Conservation (phyloP, 192 early-diverging fungal species). For the Jimgerdemannia lactiflua region DNA sequence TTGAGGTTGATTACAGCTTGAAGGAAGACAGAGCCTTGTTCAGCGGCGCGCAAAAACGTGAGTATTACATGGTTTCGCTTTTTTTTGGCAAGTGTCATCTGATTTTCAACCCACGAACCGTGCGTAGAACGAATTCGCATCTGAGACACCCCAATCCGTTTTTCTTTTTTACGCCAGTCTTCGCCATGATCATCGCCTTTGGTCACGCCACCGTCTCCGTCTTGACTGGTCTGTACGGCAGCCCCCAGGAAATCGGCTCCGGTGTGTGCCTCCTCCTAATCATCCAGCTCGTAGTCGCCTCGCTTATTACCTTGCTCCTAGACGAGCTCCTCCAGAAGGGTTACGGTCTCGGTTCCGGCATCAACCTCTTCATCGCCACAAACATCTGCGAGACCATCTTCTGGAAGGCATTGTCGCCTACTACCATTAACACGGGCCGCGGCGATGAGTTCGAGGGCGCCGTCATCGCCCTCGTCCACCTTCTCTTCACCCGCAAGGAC, state of each 20-base stretch:
- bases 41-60: conserved; percentile 97
- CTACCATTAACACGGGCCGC: conserved; percentile 96
- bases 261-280: conserved; percentile 96
- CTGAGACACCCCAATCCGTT: neutral
- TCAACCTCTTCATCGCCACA: conserved; percentile 99
- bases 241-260: conserved; percentile 93
- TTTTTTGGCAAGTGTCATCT: no score
- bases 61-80: conserved; percentile 7
- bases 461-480: conserved; percentile 91
- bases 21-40: conserved; percentile 99
- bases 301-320: conserved; percentile 95
- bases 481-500: conserved; percentile 92
- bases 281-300: conserved; percentile 96
- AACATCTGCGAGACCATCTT: conserved; percentile 99
- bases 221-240: conserved; percentile 97
- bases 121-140: no score
- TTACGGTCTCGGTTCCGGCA: conserved; percentile 99
- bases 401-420: conserved; percentile 98
- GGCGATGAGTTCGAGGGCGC: conserved; percentile 99
- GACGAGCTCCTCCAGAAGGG: conserved; percentile 99
- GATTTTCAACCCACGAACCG: no score
- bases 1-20: conserved; percentile 98
- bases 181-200: conserved; percentile 99
- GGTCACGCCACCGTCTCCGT: conserved; percentile 98
- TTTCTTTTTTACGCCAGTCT: conserved; percentile 45